A percentile compares a stretch with the other conserved stretches of the same genome.
Conservation (phyloP, 768 basidiomycete genomes). For the Leccinum subgranulosum region DNA sequence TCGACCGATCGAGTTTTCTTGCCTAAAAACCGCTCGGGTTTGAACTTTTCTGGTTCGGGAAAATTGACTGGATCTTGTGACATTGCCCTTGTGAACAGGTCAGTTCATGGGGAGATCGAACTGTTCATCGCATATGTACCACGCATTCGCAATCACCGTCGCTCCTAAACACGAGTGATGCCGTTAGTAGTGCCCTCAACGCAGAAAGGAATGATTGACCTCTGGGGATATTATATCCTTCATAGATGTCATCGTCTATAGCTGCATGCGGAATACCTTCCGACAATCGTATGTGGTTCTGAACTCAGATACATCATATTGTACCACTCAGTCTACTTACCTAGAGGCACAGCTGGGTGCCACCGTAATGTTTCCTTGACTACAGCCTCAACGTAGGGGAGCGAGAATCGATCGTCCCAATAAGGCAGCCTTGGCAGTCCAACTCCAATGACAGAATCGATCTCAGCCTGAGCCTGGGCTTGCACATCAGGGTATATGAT, state of each 20-base stretch:
- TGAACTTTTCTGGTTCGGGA: constrained; percentile 35
- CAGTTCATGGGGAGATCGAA: not conserved
- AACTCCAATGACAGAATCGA: constrained; percentile 17
- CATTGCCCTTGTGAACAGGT: too few species aligned
- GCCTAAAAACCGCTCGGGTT: constrained; percentile 35
- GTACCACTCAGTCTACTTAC: constrained; percentile 6
- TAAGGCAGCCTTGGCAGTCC: constrained; percentile 17
- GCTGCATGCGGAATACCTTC: constrained; percentile 29
- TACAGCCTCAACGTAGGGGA: constrained; percentile 22
- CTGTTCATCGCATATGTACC: constrained; percentile 4
- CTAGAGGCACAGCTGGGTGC: too few species aligned
- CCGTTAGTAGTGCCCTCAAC: not conserved
- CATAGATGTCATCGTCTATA: constrained; percentile 40
- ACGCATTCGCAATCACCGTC: constrained; percentile 18
- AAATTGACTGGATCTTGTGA: too few species aligned
- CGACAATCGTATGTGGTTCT: not conserved
- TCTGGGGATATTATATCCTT: constrained; percentile 49
- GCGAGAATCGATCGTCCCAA: constrained; percentile 17
- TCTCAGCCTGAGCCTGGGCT: constrained; percentile 16
- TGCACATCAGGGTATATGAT: constrained; percentile 26
- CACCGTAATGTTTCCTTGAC: constrained; percentile 26
- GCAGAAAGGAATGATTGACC: constrained; percentile 29
- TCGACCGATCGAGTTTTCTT: constrained; percentile 2
- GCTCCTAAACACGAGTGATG: constrained; percentile 9
- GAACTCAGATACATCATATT: too few species aligned